Conservation (phyloP, 371 early-diverging fungal genomes). For the Rhizopus stolonifer region DNA sequence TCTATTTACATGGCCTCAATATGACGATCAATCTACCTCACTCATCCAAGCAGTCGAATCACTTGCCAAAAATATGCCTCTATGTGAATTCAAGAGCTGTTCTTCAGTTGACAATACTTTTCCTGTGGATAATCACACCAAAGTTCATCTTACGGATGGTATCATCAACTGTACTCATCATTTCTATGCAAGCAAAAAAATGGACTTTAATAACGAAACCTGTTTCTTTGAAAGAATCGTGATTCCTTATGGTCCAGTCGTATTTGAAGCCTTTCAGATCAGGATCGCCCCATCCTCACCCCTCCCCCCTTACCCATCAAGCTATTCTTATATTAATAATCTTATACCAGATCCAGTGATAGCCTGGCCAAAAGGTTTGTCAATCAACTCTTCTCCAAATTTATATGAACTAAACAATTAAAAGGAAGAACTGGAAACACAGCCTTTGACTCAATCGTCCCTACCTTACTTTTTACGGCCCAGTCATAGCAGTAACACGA, state of each 20-base stretch:
- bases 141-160: neutral
- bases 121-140: neutral
- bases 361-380: neutral
- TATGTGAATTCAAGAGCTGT: conserved; percentile 9
- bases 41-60: conserved; percentile 2
- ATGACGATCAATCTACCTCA: neutral
- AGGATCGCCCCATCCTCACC: too few relatives aligned
- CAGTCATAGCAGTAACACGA: neutral
- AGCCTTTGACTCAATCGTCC: too few relatives aligned
- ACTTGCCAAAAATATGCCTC: neutral
- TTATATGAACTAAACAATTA: neutral
- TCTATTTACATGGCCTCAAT: conserved; percentile 46
- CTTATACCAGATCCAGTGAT: neutral
- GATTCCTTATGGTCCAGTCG: conserved; percentile 34
- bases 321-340: neutral
- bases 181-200: conserved; percentile 23
- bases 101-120: neutral
- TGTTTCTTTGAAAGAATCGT: conserved; percentile 30
- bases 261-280: conserved; percentile 33
- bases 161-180: conserved; percentile 29
- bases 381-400: neutral
- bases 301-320: neutral
- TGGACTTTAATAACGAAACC: conserved; percentile 10
- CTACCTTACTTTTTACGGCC: neutral
- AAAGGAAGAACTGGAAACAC: conserved; percentile 1